phyloP scores from a whole-genome alignment of 2,329 filamentous ascomycete species.

The Fusarium odoratissimum region DNA sequence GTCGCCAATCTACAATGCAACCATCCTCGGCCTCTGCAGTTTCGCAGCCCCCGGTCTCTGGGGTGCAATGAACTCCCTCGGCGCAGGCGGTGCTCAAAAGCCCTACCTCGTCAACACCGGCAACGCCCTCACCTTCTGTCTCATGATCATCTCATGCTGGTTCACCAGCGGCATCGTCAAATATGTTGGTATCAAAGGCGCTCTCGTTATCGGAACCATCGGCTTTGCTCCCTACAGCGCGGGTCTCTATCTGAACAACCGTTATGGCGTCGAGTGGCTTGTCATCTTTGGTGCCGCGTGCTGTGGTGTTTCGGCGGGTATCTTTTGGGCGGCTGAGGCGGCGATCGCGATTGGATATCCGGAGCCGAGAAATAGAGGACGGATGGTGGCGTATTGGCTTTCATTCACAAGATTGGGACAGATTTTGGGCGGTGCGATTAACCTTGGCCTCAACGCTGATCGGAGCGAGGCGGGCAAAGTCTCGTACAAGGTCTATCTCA shows the following conservation, averaged over 20 bases:
- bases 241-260: slow-evolving; percentile 57
- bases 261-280: slow-evolving; percentile 57
- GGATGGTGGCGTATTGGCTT: slow-evolving; percentile 73
- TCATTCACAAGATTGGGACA: slow-evolving; percentile 64
- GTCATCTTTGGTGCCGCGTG: slow-evolving; percentile 56
- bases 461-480: slow-evolving; percentile 68
- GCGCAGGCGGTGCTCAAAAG: slow-evolving; percentile 62
- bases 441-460: slow-evolving; percentile 70
- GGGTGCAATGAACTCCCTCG: slow-evolving; percentile 46
- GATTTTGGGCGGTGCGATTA: slow-evolving; percentile 72
- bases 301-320: slow-evolving; percentile 54
- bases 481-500: slow-evolving; percentile 71
- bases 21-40: slow-evolving; percentile 45
- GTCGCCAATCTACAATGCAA: slow-evolving; percentile 45
- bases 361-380: slow-evolving; percentile 70
- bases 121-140: slow-evolving; percentile 61
- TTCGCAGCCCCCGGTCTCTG: slow-evolving; percentile 46
- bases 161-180: slow-evolving; percentile 52
- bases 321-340: slow-evolving; percentile 52
- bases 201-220: slow-evolving; percentile 56
- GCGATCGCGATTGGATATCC: slow-evolving; percentile 68
- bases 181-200: slow-evolving; percentile 48
- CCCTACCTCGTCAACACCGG: slow-evolving; percentile 73
- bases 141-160: slow-evolving; percentile 62
- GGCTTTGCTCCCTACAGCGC: slow-evolving; percentile 59